phyloP scores from a whole-genome alignment of 2,329 filamentous ascomycete genomes.

The Ceratocystis variospora region DNA sequence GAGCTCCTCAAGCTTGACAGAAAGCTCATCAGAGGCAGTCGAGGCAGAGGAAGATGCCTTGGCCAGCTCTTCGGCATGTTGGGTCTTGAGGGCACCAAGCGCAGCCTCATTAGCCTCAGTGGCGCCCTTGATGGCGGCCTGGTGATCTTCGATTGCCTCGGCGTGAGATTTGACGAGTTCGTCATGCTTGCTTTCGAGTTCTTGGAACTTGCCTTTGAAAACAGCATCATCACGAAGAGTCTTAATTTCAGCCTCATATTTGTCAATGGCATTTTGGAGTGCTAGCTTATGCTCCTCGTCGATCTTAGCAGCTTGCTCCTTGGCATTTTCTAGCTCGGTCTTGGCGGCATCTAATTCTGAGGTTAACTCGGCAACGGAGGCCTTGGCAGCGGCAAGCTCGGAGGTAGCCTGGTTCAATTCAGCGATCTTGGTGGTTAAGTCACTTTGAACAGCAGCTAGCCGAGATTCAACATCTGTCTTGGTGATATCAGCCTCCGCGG shows the following conservation, averaged over 20 bases:
- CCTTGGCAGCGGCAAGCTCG: conserved; percentile 34
- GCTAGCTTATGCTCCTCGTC: conserved; percentile 44
- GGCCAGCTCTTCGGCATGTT: conserved; percentile 44
- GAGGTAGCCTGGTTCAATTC: conserved; percentile 29
- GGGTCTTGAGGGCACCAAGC: conserved; percentile 41
- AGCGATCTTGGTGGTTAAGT: conserved; percentile 23
- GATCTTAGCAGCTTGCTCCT: conserved; percentile 36
- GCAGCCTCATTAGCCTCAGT: conserved; percentile 34
- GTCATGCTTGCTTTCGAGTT: conserved; percentile 43
- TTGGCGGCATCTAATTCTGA: conserved; percentile 35
- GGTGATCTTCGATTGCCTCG: conserved; percentile 29
- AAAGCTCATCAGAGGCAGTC: conserved; percentile 38
- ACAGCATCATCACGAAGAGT: conserved; percentile 48
- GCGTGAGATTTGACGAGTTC: conserved; percentile 29
- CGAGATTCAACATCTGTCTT: conserved; percentile 34
- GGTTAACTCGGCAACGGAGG: conserved; percentile 36
- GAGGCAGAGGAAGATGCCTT: conserved; percentile 31
- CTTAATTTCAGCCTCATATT: conserved; percentile 53
- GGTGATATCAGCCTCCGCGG: conserved; percentile 34
- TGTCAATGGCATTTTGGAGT: conserved; percentile 43
- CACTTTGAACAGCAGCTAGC: conserved; percentile 29
- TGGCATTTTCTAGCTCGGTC: conserved; percentile 33
- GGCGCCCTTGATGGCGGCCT: conserved; percentile 31
- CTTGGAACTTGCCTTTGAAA: conserved; percentile 50
- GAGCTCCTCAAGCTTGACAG: conserved; percentile 32